These are phyloP conservation scores for Cryptosporidium ryanae DNA, from an alignment of 169 alveolate species.

Conservation along the genomic window DNA sequence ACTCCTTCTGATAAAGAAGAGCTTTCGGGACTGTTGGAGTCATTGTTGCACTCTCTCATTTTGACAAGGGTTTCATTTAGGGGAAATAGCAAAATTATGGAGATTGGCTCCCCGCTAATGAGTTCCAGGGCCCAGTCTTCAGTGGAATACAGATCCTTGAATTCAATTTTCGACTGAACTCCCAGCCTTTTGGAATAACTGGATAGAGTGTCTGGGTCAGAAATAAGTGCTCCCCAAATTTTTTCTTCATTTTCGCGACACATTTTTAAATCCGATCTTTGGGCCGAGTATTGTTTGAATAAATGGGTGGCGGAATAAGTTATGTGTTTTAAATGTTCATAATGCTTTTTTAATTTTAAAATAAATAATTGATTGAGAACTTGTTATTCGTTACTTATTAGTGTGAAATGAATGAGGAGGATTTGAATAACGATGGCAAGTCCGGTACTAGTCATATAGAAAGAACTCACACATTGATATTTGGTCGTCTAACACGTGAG, in stretches of 20 bases:
- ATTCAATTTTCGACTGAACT: conserved; percentile 2
- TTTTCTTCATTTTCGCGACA: neutral
- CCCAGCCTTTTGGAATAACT: conserved; percentile 16
- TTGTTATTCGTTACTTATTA: neutral
- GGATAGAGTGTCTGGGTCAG: conserved; percentile 22
- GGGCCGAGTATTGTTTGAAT: neutral
- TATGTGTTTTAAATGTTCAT: neutral
- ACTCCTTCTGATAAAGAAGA: neutral
- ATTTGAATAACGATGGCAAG: neutral
- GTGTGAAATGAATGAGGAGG: neutral
- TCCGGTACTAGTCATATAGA: neutral
- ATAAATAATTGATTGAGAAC: neutral
- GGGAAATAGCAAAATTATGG: conserved; percentile 27
- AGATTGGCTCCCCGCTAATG: neutral
- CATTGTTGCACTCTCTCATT: neutral
- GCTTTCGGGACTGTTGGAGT: neutral
- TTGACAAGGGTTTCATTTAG: neutral
- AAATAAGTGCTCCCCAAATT: conserved; percentile 47
- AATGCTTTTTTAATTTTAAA: neutral
- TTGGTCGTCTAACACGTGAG: conserved; percentile 80
- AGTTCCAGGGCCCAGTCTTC: conserved; percentile 22
- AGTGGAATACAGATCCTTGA: conserved; percentile 11
- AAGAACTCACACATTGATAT: conserved; percentile 69
- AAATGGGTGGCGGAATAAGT: conserved; percentile 14
- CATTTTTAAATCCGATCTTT: neutral